Evolutionary conservation across 2,329 filamentous ascomycete species (phyloP).

Genomic region (Tolypocladium amazonense): DNA sequence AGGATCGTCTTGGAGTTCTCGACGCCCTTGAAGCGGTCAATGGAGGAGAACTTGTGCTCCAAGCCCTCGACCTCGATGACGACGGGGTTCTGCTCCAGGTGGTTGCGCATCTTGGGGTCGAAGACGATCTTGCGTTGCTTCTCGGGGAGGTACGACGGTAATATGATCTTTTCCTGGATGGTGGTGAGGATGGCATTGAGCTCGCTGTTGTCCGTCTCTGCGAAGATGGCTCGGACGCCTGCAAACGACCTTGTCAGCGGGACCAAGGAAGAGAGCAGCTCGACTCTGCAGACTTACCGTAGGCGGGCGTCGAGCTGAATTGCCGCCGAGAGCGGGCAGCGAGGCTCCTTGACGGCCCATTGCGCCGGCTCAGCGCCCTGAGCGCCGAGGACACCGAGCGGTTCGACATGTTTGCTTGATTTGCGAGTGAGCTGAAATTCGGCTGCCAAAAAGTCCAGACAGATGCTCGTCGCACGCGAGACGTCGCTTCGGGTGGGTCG

Average conservation of each 20-base stretch:
- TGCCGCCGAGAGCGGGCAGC: slow-evolving; percentile 5
- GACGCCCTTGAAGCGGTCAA: slow-evolving; percentile 30
- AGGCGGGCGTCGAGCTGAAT: slow-evolving; percentile 19
- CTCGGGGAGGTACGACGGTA: slow-evolving; percentile 47
- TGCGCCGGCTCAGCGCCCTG: slow-evolving; percentile 11
- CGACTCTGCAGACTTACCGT: slow-evolving; percentile 11
- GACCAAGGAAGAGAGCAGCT: background rate
- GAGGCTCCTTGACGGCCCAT: background rate
- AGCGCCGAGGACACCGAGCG: slow-evolving; percentile 14
- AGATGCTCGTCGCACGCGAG: background rate
- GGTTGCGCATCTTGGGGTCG: slow-evolving; percentile 31
- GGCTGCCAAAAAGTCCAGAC: slow-evolving; percentile 7
- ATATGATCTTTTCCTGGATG: slow-evolving; percentile 48
- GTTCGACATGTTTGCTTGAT: slow-evolving; percentile 8
- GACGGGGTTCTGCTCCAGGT: slow-evolving; percentile 43
- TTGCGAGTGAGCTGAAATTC: background rate
- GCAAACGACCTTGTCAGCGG: slow-evolving; percentile 5
- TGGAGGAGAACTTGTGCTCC: slow-evolving; percentile 38
- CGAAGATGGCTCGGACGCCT: slow-evolving; percentile 33
- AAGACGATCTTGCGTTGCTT: slow-evolving; percentile 44
- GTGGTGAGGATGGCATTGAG: slow-evolving; percentile 41
- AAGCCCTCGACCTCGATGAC: slow-evolving; percentile 48
- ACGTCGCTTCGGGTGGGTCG: slow-evolving; percentile 10
- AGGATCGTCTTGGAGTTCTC: slow-evolving; percentile 31
- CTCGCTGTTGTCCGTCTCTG: slow-evolving; percentile 37